Conservation (phyloP, 1,284 basidiomycete species). For the Somion occarium region DNA sequence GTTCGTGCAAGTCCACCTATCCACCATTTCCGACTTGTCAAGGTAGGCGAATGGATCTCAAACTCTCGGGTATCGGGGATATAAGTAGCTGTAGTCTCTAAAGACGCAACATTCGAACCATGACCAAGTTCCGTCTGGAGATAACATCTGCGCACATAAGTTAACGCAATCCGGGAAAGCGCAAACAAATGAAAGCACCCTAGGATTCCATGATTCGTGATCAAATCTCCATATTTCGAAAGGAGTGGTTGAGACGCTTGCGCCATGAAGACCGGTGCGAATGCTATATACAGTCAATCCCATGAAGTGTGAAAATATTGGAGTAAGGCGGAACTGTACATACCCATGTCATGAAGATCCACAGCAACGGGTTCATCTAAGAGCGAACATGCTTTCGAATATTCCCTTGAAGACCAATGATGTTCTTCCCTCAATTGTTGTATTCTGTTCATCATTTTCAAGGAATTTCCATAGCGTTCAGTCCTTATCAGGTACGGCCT, state of each 20-base stretch:
- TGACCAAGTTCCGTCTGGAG: constrained; percentile 76
- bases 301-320: too few species aligned
- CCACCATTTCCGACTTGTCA: constrained; percentile 85
- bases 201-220: constrained; percentile 53
- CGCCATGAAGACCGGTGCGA: constrained; percentile 60
- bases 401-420: constrained; percentile 48
- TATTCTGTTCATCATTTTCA: constrained; percentile 50
- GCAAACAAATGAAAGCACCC: constrained; percentile 41
- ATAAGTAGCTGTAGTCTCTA: constrained; percentile 81
- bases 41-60: constrained; percentile 70
- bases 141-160: constrained; percentile 41
- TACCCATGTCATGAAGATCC: constrained; percentile 52
- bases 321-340: too few species aligned
- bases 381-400: constrained; percentile 35
- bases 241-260: constrained; percentile 52
- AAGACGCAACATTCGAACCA: constrained; percentile 62
- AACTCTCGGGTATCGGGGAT: constrained; percentile 66
- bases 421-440: constrained; percentile 51
- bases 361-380: constrained; percentile 53
- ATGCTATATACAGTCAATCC: constrained; percentile 44
- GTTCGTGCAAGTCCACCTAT: constrained; percentile 69
- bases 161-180: neutral
- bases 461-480: constrained; percentile 43
- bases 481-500: constrained; percentile 51
- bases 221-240: constrained; percentile 44